These are phyloP conservation scores for Fennellomyces sp. DNA, from an alignment of 371 early-diverging fungal species.

Conservation along the genomic window DNA sequence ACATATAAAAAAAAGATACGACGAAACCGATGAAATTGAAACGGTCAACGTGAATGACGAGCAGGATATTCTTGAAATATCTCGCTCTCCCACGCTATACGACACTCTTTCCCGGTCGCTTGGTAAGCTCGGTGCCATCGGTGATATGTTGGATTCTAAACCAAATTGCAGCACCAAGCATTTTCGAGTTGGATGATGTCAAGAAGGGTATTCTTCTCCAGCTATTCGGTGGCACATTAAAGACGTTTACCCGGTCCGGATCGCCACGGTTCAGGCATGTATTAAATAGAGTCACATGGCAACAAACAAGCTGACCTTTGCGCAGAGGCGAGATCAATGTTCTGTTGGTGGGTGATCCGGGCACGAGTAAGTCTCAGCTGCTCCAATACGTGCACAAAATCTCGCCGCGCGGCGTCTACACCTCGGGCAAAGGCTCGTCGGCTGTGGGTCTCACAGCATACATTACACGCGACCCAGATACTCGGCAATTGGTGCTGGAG, in stretches of 20 bases:
- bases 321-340: constrained; percentile 96
- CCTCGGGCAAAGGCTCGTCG: constrained; percentile 98
- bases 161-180: constrained; percentile 85
- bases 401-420: constrained; percentile 98
- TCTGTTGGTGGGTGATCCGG: constrained; percentile 99
- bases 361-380: constrained; percentile 98
- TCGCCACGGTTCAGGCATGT: constrained; percentile 64
- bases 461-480: constrained; percentile 98
- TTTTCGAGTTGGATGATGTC: constrained; percentile 97
- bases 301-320: no score
- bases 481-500: constrained; percentile 96
- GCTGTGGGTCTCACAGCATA: constrained; percentile 99
- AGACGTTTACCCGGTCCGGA: constrained; percentile 71
- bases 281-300: not conserved
- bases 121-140: constrained; percentile 32
- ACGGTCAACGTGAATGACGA: constrained; percentile 62
- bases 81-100: constrained; percentile 73
- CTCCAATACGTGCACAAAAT: constrained; percentile 95
- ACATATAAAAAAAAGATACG: constrained; percentile 35
- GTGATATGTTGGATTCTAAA: not conserved
- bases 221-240: constrained; percentile 97
- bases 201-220: constrained; percentile 98
- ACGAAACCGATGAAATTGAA: constrained; percentile 71
- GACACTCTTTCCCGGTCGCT: constrained; percentile 81
- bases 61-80: constrained; percentile 64